These are phyloP conservation scores for Arachis monticola DNA, from an alignment of 331 rosid species.

Conservation along the genomic window DNA sequence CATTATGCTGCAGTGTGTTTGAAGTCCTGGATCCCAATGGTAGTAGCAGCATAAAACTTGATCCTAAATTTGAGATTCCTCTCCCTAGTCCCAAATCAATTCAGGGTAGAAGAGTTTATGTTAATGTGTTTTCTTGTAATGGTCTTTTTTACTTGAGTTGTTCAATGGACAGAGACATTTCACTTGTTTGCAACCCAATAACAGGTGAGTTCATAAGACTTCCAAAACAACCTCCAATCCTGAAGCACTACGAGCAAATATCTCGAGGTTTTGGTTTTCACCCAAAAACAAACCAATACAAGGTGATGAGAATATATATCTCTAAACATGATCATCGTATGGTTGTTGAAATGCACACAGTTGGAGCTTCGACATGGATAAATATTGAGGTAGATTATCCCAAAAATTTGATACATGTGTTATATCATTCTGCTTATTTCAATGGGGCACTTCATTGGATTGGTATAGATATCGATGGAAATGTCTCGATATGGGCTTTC, in stretches of 20 bases:
- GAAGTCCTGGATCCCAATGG: neutral
- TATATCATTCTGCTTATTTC: slow-evolving; percentile 18
- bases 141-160: slow-evolving; percentile 44
- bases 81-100: neutral
- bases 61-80: slow-evolving; percentile 31
- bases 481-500: slow-evolving; percentile 9
- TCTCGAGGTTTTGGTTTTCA: slow-evolving; percentile 36
- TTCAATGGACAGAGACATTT: neutral
- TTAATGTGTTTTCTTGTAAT: slow-evolving; percentile 41
- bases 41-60: neutral
- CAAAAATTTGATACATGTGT: accelerated
- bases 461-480: neutral
- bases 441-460: slow-evolving; percentile 47
- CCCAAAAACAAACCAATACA: slow-evolving; percentile 31
- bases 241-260: too few species aligned
- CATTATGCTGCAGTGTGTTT: neutral
- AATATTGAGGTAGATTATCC: neutral
- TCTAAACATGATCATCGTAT: neutral
- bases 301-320: slow-evolving; percentile 25
- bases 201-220: slow-evolving; percentile 41
- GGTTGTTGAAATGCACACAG: slow-evolving; percentile 36
- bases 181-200: slow-evolving; percentile 36
- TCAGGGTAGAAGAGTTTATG: neutral
- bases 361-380: slow-evolving; percentile 44
- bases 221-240: neutral